Percentiles rank a stretch among this genome's conserved stretches.
Evolutionary conservation across 2,329 filamentous ascomycete genomes (phyloP).

Genomic region (Trichoderma gracile): DNA sequence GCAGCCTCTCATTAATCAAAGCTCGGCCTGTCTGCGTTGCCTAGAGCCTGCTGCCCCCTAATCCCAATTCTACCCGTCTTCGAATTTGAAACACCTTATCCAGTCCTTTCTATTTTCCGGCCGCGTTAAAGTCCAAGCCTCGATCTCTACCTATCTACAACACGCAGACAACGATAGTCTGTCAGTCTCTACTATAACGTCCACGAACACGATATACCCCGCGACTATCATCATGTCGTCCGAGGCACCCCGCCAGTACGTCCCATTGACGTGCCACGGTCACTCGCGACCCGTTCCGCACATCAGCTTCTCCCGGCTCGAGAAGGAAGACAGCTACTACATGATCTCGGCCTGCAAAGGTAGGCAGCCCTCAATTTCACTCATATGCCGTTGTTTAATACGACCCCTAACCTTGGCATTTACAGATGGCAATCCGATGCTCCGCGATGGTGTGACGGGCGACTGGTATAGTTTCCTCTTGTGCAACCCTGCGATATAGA

Average conservation of each 20-base stretch:
- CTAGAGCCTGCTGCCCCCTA: neutral
- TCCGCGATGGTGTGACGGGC: conserved; percentile 91
- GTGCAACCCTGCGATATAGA: conserved; percentile 1
- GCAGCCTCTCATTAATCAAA: neutral
- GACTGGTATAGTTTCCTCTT: conserved; percentile 62
- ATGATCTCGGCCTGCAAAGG: conserved; percentile 92
- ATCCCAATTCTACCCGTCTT: neutral
- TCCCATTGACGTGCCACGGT: conserved; percentile 90
- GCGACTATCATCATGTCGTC: conserved; percentile 36
- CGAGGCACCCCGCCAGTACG: conserved; percentile 58
- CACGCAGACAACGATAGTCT: neutral
- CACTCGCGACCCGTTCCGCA: conserved; percentile 92
- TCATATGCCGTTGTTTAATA: neutral
- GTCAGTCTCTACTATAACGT: neutral
- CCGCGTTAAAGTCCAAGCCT: neutral
- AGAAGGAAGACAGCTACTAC: conserved; percentile 84
- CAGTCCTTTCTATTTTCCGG: conserved; percentile 10
- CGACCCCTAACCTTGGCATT: conserved; percentile 14
- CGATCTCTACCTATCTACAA: neutral
- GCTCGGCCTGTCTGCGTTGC: neutral
- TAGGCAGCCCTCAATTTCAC: conserved; percentile 37
- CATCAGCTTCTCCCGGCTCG: conserved; percentile 81
- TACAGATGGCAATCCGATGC: conserved; percentile 95
- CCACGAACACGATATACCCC: neutral
- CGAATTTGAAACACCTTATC: conserved; percentile 6